These are phyloP conservation scores for Durotheca rogersii DNA, from an alignment of 495 filamentous ascomycete species.

Conservation along the genomic window DNA sequence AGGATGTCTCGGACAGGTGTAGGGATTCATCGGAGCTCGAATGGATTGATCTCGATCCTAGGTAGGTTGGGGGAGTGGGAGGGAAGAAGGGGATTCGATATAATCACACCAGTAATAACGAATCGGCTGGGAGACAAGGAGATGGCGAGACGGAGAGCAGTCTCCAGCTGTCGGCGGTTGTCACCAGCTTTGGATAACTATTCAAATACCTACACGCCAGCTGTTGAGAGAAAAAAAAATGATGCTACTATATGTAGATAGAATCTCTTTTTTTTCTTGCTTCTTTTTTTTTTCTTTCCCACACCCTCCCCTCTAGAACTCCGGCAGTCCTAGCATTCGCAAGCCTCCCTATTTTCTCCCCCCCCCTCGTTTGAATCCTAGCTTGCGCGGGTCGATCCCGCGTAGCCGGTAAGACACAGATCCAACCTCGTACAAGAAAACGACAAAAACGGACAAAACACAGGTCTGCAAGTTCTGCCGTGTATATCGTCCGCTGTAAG, in stretches of 20 bases:
- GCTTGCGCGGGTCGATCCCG: constrained; percentile 16
- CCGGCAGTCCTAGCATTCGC: constrained; percentile 7
- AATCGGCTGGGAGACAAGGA: not conserved
- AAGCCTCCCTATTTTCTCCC: constrained; percentile 31
- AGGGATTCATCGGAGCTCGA: not conserved
- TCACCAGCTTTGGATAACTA: too few species aligned
- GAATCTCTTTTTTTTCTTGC: constrained; percentile 20
- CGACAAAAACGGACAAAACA: not conserved
- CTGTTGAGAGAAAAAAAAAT: constrained; percentile 15
- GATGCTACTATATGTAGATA: too few species aligned
- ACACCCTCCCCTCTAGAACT: constrained; percentile 21
- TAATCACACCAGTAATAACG: too few species aligned
- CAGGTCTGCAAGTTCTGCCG: not conserved
- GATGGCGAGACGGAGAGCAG: not conserved
- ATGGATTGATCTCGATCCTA: not conserved
- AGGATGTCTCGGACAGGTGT: not conserved
- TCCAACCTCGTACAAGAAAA: constrained; percentile 20
- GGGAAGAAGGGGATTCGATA: too few species aligned
- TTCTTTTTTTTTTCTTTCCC: constrained; percentile 18
- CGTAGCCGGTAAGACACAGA: constrained; percentile 22
- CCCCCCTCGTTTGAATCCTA: constrained; percentile 27
- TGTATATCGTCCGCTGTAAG: constrained; percentile 6
- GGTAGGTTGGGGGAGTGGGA: too few species aligned
- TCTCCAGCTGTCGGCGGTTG: too few species aligned
- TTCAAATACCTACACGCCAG: too few species aligned